phyloP scores from a whole-genome alignment of 169 alveolate genomes.

The Cryptosporidium viatorum region DNA sequence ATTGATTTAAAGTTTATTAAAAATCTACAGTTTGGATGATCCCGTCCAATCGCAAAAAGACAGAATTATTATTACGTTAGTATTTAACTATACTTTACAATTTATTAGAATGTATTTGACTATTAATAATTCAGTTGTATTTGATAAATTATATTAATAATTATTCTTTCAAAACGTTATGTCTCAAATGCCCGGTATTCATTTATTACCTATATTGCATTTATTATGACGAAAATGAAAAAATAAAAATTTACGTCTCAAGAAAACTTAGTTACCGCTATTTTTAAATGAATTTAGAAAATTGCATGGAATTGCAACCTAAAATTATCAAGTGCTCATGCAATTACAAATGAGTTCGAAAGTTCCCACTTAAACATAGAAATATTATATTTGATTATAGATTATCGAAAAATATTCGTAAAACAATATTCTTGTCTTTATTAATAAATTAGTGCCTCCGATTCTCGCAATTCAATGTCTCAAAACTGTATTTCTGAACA shows the following conservation, averaged over 20 bases:
- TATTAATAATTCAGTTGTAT: too few species aligned
- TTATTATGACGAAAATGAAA: too few species aligned
- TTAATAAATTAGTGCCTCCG: not conserved
- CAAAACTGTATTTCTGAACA: not conserved
- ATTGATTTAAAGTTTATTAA: not conserved
- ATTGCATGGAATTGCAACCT: constrained; percentile 5
- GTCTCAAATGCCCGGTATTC: not conserved
- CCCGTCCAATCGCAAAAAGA: constrained; percentile 3
- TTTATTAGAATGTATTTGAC: not conserved
- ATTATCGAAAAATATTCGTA: not conserved
- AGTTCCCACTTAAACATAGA: not conserved
- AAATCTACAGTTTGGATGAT: not conserved
- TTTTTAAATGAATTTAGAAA: not conserved
- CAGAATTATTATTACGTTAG: constrained; percentile 1
- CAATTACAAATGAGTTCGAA: not conserved
- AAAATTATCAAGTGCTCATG: not conserved
- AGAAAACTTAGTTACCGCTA: not conserved
- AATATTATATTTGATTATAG: not conserved
- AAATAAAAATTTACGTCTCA: not conserved
- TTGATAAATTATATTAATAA: too few species aligned
- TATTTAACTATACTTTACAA: not conserved
- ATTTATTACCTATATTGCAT: not conserved
- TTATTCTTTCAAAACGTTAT: not conserved
- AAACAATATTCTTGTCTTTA: not conserved
- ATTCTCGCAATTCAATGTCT: not conserved